Evolutionary conservation across 257 asterid genomes (phyloP).

Genomic region (Ballota nigra): DNA sequence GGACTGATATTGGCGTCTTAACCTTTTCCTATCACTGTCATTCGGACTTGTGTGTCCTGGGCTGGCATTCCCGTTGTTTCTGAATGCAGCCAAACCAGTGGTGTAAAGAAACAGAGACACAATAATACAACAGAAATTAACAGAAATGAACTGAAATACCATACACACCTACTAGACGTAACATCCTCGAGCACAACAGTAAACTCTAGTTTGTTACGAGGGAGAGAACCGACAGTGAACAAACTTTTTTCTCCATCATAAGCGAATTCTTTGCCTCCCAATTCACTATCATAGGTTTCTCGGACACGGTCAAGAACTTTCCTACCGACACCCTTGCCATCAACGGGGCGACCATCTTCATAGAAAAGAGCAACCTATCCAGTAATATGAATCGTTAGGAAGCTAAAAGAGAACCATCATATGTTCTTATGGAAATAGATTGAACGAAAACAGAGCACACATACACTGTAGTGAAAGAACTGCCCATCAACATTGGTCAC

Average conservation of each 20-base stretch:
- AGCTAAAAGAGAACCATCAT: not conserved
- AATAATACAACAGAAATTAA: not conserved
- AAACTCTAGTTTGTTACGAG: constrained; percentile 78
- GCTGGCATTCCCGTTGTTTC: constrained; percentile 72
- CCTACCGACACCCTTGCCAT: constrained; percentile 91
- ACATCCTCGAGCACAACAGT: constrained; percentile 84
- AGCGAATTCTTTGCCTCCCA: constrained; percentile 78
- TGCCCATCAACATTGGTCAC: constrained; percentile 62
- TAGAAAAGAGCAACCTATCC: constrained; percentile 84
- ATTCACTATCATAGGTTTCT: constrained; percentile 64
- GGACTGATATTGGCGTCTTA: constrained; percentile 65
- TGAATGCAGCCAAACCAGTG: constrained; percentile 23
- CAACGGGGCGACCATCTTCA: constrained; percentile 94
- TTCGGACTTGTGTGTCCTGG: constrained; percentile 59
- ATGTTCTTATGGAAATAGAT: not conserved
- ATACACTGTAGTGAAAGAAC: constrained; percentile 90
- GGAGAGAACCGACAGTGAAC: constrained; percentile 87
- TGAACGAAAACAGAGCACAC: constrained; percentile 7
- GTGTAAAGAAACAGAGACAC: not conserved
- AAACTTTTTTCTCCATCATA: constrained; percentile 92
- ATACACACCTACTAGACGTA: constrained; percentile 63
- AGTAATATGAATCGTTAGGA: not conserved
- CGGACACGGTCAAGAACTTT: constrained; percentile 80
- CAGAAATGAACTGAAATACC: not conserved
- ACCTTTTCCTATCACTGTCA: constrained; percentile 60